phyloP scores from a whole-genome alignment of 1,284 basidiomycete genomes.

The Heterobasidion parviporum region DNA sequence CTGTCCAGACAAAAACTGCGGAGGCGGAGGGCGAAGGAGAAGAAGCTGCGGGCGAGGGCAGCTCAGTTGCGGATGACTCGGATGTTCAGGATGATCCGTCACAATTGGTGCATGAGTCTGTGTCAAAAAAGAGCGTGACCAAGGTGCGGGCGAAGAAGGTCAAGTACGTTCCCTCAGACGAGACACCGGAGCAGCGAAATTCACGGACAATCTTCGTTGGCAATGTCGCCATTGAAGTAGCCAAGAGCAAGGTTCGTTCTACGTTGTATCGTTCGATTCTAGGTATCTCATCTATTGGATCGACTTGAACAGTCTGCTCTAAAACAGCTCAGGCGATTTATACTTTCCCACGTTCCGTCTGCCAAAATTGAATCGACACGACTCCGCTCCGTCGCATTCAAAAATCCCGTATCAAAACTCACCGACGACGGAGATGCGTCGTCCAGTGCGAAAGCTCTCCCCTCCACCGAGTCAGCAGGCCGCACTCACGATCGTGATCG shows the following conservation, averaged over 20 bases:
- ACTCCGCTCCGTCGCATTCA: conserved; percentile 86
- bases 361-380: conserved; percentile 86
- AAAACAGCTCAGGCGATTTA: conserved; percentile 67
- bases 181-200: conserved; percentile 66
- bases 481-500: conserved; percentile 53
- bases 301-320: conserved; percentile 35
- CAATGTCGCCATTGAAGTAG: conserved; percentile 75
- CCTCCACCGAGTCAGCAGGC: conserved; percentile 19
- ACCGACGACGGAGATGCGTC: conserved; percentile 33
- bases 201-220: conserved; percentile 90
- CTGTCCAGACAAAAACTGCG: neutral
- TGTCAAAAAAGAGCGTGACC: conserved; percentile 15
- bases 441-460: conserved; percentile 15
- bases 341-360: conserved; percentile 58
- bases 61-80: conserved; percentile 8
- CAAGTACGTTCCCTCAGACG: conserved; percentile 51
- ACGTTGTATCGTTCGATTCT: neutral
- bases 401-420: conserved; percentile 63
- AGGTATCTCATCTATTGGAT: no score
- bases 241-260: conserved; percentile 57
- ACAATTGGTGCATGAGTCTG: conserved; percentile 37
- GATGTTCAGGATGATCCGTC: conserved; percentile 30
- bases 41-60: neutral
- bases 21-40: neutral
- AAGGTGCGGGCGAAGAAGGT: conserved; percentile 9